Conservation (phyloP, 805 yeast genomes). For the Komagataella populi region DNA sequence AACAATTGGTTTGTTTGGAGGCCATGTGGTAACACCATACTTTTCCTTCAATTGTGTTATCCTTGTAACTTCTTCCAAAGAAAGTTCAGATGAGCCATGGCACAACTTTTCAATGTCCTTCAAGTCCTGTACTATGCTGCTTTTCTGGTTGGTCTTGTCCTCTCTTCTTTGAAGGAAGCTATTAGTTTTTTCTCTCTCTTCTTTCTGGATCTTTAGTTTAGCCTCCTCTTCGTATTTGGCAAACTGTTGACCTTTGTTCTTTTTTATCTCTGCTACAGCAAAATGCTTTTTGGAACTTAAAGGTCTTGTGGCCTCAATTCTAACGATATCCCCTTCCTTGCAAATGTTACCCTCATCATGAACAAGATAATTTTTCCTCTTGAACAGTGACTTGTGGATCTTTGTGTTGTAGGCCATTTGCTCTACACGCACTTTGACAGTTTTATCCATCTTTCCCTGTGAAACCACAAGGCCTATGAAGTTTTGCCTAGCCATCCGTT, state of each 20-base stretch:
- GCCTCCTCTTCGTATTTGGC: slow-evolving; percentile 68
- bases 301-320: slow-evolving; percentile 84
- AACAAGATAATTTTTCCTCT: slow-evolving; percentile 73
- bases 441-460: slow-evolving; percentile 92
- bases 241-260: slow-evolving; percentile 84
- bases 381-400: slow-evolving; percentile 63
- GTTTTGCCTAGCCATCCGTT: slow-evolving; percentile 72
- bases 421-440: slow-evolving; percentile 85
- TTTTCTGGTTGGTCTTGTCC: slow-evolving; percentile 4
- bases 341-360: slow-evolving; percentile 91
- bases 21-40: slow-evolving; percentile 32
- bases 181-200: slow-evolving; percentile 43
- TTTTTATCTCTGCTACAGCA: slow-evolving; percentile 85
- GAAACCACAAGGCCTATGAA: slow-evolving; percentile 88
- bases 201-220: slow-evolving; percentile 47
- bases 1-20: slow-evolving; percentile 26
- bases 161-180: slow-evolving; percentile 40
- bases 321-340: slow-evolving; percentile 89
- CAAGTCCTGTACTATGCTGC: slow-evolving; percentile 18
- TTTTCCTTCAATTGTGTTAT: slow-evolving; percentile 25
- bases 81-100: slow-evolving; percentile 1
- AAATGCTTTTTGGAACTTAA: slow-evolving; percentile 70
- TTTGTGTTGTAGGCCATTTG: slow-evolving; percentile 57
- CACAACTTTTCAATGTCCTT: slow-evolving; percentile 7
- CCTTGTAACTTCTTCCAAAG: slow-evolving; percentile 19